Conservation (phyloP, 768 basidiomycete genomes). For the Calocera cornea region DNA sequence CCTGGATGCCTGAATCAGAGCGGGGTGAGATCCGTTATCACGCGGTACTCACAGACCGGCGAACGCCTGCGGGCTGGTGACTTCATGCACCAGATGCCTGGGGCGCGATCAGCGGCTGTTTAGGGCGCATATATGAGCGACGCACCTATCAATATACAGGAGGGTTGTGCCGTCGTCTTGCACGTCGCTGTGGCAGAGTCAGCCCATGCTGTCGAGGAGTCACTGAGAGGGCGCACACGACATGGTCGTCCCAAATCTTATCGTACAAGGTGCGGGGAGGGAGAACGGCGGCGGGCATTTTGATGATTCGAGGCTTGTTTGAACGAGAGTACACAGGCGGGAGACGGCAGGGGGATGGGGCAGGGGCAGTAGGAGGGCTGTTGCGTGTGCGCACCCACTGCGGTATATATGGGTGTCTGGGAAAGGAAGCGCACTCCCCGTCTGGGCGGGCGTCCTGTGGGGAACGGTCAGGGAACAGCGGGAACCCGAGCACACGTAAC, state of each 20-base stretch:
- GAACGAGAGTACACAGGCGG: neutral
- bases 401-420: slow-evolving; percentile 1
- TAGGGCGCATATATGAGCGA: neutral
- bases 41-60: slow-evolving; percentile 53
- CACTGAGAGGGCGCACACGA: slow-evolving; percentile 45
- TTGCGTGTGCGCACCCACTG: neutral
- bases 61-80: slow-evolving; percentile 88
- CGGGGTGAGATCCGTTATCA: neutral
- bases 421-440: neutral
- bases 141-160: slow-evolving; percentile 69
- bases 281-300: slow-evolving; percentile 43
- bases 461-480: neutral
- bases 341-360: neutral
- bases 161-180: slow-evolving; percentile 67
- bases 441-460: neutral
- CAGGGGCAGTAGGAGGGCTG: neutral
- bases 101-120: slow-evolving; percentile 4
- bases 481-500: neutral
- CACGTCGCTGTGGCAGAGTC: slow-evolving; percentile 36
- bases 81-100: slow-evolving; percentile 68
- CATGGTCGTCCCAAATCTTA: slow-evolving; percentile 96
- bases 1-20: slow-evolving; percentile 26
- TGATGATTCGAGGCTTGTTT: slow-evolving; percentile 6
- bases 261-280: slow-evolving; percentile 85
- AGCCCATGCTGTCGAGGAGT: slow-evolving; percentile 3